Percentiles rank a stretch among this genome's conserved stretches.
Evolutionary conservation across 306 rosid species (phyloP).

Genomic region (Alnus rubra): DNA sequence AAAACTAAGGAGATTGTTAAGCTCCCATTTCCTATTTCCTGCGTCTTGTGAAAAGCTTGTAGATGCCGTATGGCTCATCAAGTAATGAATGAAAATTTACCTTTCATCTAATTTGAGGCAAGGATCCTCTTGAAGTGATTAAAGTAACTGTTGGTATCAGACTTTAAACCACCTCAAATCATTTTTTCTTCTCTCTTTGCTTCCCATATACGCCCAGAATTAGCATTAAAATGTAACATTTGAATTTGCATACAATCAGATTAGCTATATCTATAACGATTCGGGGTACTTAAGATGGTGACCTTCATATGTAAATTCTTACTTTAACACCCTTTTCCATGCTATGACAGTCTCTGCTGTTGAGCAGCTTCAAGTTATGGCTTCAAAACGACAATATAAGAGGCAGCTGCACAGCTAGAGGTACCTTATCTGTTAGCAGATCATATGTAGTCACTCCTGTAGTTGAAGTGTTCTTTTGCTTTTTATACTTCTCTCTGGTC

Average conservation of each 20-base stretch:
- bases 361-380: slow-evolving; percentile 99
- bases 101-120: no score
- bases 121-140: no score
- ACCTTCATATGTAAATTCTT: neutral
- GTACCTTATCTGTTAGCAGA: slow-evolving; percentile 33
- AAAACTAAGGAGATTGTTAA: no score
- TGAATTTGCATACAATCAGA: neutral
- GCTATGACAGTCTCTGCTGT: slow-evolving; percentile 90
- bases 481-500: neutral
- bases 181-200: no score
- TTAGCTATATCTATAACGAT: neutral
- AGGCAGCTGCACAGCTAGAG: slow-evolving; percentile 96
- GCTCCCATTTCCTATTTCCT: no score
- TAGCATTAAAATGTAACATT: neutral
- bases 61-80: no score
- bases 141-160: no score
- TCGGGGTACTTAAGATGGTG: neutral
- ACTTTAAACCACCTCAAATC: no score
- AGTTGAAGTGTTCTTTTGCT: neutral
- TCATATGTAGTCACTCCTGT: slow-evolving; percentile 8
- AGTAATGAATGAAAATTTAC: no score
- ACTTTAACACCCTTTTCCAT: slow-evolving; percentile 25
- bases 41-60: no score
- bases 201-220: neutral
- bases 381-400: slow-evolving; percentile 96